Percentiles rank a stretch among this genome's conserved stretches.
phyloP scores from a whole-genome alignment of 768 basidiomycete genomes.

The Asterophora lycoperdoides region DNA sequence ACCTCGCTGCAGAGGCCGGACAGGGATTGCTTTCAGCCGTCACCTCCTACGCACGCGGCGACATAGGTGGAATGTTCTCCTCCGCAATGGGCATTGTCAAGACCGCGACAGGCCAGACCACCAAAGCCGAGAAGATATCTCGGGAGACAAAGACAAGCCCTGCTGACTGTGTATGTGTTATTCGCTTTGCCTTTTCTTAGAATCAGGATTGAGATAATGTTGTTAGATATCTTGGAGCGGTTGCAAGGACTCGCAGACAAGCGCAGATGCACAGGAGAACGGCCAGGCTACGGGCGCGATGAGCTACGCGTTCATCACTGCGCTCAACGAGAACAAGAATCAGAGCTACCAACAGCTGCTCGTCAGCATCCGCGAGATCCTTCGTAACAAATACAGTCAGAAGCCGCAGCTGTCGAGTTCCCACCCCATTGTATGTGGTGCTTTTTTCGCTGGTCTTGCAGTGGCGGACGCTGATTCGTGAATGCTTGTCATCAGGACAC shows the following conservation, averaged over 20 bases:
- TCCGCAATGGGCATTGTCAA: conserved; percentile 74
- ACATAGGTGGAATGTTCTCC: conserved; percentile 73
- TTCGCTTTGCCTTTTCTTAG: background rate
- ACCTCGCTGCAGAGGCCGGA: conserved; percentile 82
- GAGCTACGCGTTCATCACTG: conserved; percentile 66
- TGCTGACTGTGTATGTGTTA: conserved; percentile 74
- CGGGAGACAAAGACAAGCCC: conserved; percentile 67
- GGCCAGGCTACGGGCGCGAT: conserved; percentile 74
- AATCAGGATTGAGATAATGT: background rate
- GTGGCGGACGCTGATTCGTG: background rate
- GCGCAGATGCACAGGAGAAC: conserved; percentile 66
- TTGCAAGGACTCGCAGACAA: conserved; percentile 79
- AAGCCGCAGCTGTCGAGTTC: conserved; percentile 39
- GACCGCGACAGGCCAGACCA: conserved; percentile 59
- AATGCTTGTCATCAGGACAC: conserved; percentile 25
- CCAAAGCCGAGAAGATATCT: conserved; percentile 59
- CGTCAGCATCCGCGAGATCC: conserved; percentile 35
- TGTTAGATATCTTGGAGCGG: conserved; percentile 80
- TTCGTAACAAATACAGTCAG: conserved; percentile 38
- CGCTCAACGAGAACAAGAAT: conserved; percentile 43
- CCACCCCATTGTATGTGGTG: conserved; percentile 38
- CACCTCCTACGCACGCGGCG: conserved; percentile 70
- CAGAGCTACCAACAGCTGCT: conserved; percentile 43
- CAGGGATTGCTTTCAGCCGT: conserved; percentile 80
- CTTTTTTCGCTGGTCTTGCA: background rate